Evolutionary conservation across 2,329 filamentous ascomycete genomes (phyloP), one percentile per base, ranked within the genome.

Genomic region (Trichophaea hybrida): DNA sequence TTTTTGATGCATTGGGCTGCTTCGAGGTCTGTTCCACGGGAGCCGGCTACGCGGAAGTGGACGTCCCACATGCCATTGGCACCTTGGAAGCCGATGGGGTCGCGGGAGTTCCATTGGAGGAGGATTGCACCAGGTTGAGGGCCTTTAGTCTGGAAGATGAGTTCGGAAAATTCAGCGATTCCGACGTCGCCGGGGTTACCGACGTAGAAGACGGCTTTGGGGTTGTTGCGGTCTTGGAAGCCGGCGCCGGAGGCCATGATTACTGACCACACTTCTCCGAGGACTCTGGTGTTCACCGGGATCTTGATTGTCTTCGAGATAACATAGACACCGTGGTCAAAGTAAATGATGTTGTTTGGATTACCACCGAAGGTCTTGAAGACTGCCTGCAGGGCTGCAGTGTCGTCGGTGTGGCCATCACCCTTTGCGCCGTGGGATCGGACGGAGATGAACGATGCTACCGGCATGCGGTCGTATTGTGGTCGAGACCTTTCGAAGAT

Each of bases 11-110:
- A 96, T 58, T 77, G 83, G 71, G 87, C 78, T 15, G 84, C 85
- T 73, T 94, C 87, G 13, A 97, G 79, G 65, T 86, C 74, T 33
- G 90, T 94, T 61, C 91, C 91, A 4, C 86, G 84, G 58, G 84
- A 83, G 48, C 93, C 93, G 68, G 89, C 91, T 68, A 98, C 81
- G 69, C 93, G 88, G 74, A 93, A 85, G 76, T 98, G 93, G n/a
- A 90, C 84, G 69, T 98, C 93, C 87, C 90, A 98, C 70, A 84
- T 76, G 12, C 79, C 81, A 3, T 74, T 74, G 1, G 77, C 76
- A 38, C 74, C 74, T 38, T 57, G 68, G 10, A 44, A 8, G 5
- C 66, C 63, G 4, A 10, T 68, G 68, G 3, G 72, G 67, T 13
- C 75, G 54, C 75, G 77, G 13, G 89, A 74, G 69, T 90, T 90